A percentile compares a stretch with the other conserved stretches of the same genome.
phyloP scores from a whole-genome alignment of 2,329 filamentous ascomycete species.

The Calonectria montana region DNA sequence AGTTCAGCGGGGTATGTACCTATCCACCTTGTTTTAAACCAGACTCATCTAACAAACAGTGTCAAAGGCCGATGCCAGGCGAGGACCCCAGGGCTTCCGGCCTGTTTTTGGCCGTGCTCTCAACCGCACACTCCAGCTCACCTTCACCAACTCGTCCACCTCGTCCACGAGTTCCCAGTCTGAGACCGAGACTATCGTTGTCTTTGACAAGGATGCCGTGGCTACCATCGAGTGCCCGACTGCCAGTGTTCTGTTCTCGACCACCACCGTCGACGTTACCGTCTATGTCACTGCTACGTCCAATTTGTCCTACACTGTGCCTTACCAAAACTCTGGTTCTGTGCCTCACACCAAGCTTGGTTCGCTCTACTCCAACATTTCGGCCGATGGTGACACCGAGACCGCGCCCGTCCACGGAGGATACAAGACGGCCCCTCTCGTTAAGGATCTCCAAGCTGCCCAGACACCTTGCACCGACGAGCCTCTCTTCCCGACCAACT shows the following conservation, averaged over 20 bases:
- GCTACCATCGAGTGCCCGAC: slow-evolving; percentile 37
- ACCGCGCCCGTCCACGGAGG: background rate
- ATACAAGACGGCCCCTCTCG: background rate
- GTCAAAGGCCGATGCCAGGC: slow-evolving; percentile 16
- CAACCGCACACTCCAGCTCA: background rate
- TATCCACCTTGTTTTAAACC: background rate
- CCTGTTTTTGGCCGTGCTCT: background rate
- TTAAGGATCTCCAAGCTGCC: background rate
- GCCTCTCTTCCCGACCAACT: background rate
- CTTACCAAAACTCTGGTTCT: background rate
- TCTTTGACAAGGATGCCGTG: slow-evolving; percentile 15
- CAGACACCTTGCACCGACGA: slow-evolving; percentile 4
- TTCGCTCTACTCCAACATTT: background rate
- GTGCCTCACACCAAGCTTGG: background rate
- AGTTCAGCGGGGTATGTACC: slow-evolving; percentile 31
- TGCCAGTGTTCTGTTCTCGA: slow-evolving; percentile 41
- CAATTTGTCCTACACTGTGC: slow-evolving; percentile 30
- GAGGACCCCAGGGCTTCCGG: background rate
- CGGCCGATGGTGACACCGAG: background rate
- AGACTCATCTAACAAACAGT: slow-evolving; percentile 24
- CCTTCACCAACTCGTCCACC: slow-evolving; percentile 28
- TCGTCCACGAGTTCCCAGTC: slow-evolving; percentile 16
- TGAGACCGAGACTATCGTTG: background rate
- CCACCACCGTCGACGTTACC: slow-evolving; percentile 49
- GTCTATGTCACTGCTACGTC: slow-evolving; percentile 48